Percentiles rank a stretch among this genome's conserved stretches.
Evolutionary conservation across 768 basidiomycete species (phyloP).

Genomic region (Auriscalpium microsporum): DNA sequence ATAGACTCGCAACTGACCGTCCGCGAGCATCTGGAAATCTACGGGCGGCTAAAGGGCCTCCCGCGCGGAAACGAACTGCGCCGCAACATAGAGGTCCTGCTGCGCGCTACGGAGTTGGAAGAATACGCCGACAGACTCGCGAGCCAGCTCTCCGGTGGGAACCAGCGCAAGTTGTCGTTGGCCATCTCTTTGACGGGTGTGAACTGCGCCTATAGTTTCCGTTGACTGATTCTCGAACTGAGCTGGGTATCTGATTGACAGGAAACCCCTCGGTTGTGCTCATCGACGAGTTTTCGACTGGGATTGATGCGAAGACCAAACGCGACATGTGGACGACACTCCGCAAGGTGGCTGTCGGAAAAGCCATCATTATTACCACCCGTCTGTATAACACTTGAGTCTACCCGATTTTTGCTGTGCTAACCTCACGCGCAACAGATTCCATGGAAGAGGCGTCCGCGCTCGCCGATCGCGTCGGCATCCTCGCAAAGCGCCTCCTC

Average conservation of each 20-base stretch:
- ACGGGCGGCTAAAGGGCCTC: constrained; percentile 69
- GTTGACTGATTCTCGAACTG: neutral
- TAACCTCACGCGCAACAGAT: constrained; percentile 31
- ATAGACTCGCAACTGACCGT: constrained; percentile 74
- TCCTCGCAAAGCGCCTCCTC: constrained; percentile 61
- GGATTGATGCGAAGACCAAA: constrained; percentile 78
- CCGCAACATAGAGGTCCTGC: constrained; percentile 45
- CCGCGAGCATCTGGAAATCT: constrained; percentile 64
- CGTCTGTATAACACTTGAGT: constrained; percentile 32
- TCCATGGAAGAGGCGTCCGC: constrained; percentile 84
- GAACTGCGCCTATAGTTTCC: neutral
- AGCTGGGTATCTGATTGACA: constrained; percentile 14
- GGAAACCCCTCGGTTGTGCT: constrained; percentile 72
- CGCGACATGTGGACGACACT: constrained; percentile 77
- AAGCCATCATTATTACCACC: constrained; percentile 66
- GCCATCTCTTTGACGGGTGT: constrained; percentile 69
- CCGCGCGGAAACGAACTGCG: constrained; percentile 38
- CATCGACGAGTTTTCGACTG: constrained; percentile 80
- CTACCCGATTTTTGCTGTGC: neutral
- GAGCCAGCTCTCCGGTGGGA: constrained; percentile 69
- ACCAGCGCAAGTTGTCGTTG: constrained; percentile 67
- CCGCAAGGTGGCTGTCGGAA: constrained; percentile 53
- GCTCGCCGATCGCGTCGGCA: constrained; percentile 67
- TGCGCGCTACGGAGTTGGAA: constrained; percentile 49
- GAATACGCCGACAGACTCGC: constrained; percentile 64